These are phyloP conservation scores for Artemisia argyi DNA, from an alignment of 129 eudicot species.

Conservation along the genomic window DNA sequence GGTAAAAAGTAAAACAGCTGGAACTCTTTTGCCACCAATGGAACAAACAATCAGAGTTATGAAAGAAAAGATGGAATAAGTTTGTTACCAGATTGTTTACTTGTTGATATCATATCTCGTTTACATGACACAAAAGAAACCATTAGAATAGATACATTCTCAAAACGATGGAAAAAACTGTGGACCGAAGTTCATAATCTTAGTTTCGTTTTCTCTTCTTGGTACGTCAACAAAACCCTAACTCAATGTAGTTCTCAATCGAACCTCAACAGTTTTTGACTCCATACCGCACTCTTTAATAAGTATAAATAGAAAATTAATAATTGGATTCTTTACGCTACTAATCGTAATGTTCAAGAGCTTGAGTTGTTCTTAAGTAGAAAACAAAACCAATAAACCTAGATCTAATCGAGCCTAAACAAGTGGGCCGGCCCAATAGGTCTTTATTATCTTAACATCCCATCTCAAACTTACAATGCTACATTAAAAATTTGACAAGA, in stretches of 20 bases:
- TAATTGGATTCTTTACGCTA: constrained; percentile 21
- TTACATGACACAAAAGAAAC: constrained; percentile 22
- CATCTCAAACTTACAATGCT: too few species aligned
- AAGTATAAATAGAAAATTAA: background rate
- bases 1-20: too few species aligned
- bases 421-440: too few species aligned
- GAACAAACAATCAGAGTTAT: background rate
- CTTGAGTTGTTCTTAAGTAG: background rate
- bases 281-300: background rate
- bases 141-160: constrained; percentile 18
- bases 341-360: constrained; percentile 7
- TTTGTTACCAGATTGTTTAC: constrained; percentile 22
- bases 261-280: constrained; percentile 3
- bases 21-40: too few species aligned
- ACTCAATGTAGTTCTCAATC: constrained; percentile 6
- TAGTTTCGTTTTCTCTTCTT: too few species aligned
- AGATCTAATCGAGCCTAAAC: too few species aligned
- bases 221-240: too few species aligned
- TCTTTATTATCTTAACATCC: too few species aligned
- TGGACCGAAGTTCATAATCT: constrained; percentile 14
- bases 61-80: constrained; percentile 21
- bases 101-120: constrained; percentile 21
- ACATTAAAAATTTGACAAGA: too few species aligned
- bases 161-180: constrained; percentile 22
- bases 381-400: too few species aligned